Evolutionary conservation across 495 filamentous ascomycete genomes (phyloP), one percentile per base, ranked within the genome.

Genomic region (Chaetomium cochliodes): DNA sequence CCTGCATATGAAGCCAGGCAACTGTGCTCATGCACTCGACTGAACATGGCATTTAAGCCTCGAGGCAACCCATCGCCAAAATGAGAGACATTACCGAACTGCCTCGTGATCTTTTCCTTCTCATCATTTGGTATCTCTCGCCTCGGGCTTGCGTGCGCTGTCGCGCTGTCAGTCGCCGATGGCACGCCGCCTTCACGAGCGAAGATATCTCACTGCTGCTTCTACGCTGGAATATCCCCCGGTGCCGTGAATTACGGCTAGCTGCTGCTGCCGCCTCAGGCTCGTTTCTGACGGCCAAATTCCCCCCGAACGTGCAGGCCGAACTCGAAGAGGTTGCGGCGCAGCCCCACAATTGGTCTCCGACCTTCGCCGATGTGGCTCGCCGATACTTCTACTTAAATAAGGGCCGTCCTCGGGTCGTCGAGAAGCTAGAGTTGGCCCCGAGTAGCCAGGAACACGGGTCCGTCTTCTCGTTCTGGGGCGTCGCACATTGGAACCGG

Each of bases 321-420:
- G 65, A 96, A 86, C 66, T 86, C 81, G 72, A 84, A 84, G 65
- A 90, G 81, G 23, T 65, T 22, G 54, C 62, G 11, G 42, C 33
- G 12, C 39, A 33, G 15, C 62, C 30, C 20, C 60, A 6, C n/a
- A 23, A 65, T 22, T 85, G 81, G 79, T 70, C 80, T 20, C 56
- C 53, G 18, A 67, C 80, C 9, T 88, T 88, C 58, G 79, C 84
- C 55, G 69, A 72, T 28, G 81, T 89, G 13, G 79, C 83, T 13
- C 74, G 81, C 46, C 78, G 88, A 54, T 89, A 89, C 72, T 71
- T 82, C 70, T 70, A 84, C 67, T 78, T 90, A 16, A 72, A 74
- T 44, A 69, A 69, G 44, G 87, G 82, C 13, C 76, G 65, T 59
- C 83, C 86, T 20, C 74, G 76, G 23, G 75, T 74, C 3, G 70